These are phyloP conservation scores for Pythium sp. DNA, from an alignment of 352 stramenopile genomes.

Conservation along the genomic window DNA sequence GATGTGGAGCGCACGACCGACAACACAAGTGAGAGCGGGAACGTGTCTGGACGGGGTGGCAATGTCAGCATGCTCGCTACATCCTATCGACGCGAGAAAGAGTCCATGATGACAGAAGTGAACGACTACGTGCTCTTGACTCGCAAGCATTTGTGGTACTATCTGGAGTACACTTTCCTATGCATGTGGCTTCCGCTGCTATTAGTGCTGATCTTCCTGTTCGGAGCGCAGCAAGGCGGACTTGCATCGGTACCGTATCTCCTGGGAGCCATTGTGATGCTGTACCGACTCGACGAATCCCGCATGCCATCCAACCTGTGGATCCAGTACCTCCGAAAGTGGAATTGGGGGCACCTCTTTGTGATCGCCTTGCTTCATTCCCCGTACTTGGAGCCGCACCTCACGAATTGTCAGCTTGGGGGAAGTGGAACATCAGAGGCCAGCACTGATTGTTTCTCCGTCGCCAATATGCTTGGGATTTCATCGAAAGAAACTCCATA, in stretches of 20 bases:
- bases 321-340: constrained; percentile 76
- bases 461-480: constrained; percentile 69
- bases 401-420: constrained; percentile 52
- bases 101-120: constrained; percentile 19
- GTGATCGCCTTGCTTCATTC: constrained; percentile 69
- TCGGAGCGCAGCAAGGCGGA: constrained; percentile 65
- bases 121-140: constrained; percentile 58
- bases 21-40: constrained; percentile 7
- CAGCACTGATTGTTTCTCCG: constrained; percentile 53
- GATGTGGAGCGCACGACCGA: constrained; percentile 15
- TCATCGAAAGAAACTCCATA: constrained; percentile 46
- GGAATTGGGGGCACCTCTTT: constrained; percentile 83
- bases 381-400: constrained; percentile 49
- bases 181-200: constrained; percentile 64
- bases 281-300: constrained; percentile 75
- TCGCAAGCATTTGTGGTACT: constrained; percentile 66
- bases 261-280: constrained; percentile 61
- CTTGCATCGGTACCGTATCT: constrained; percentile 77
- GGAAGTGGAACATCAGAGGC: constrained; percentile 19
- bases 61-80: neutral
- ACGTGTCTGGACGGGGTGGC: neutral
- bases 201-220: constrained; percentile 71
- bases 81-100: constrained; percentile 12
- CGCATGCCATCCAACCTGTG: constrained; percentile 51
- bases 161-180: constrained; percentile 62